Base-by-base conservation (phyloP, 257 asterid species). In the Forsythia viridissima region DNA sequence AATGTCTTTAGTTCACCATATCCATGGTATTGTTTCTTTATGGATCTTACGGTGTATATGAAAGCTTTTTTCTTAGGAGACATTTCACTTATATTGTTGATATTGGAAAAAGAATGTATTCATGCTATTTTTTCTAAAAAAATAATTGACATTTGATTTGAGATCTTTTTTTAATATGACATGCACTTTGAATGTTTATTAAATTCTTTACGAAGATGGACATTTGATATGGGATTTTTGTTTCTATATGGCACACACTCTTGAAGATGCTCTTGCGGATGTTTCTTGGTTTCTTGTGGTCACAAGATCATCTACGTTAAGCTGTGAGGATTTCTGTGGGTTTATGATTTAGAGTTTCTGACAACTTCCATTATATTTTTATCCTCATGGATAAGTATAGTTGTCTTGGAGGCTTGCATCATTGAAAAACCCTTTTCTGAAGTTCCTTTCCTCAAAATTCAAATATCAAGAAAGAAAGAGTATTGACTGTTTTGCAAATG, bases 271-370 rank as follows among this genome's bases (percentile, higher is more conserved):
- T 3, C 42, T 42, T 71, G 57, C 0, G 8, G 57, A 44, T 43
- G 41, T 44, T 20, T 72, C 41, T 0, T 44, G 76, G 59, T 43
- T 44, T 43, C 5, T 44, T 21, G 39, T 78, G 89, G 86, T 93
- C 61, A 84, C 85, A 30, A 96, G 94, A 68, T 97, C 92, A 81
- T 92, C 39, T 72, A 34, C 5, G 76, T 34, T 42, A 72, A 24
- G 39, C 76, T 71, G 24, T 44, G 20, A 43, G 61, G 41, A 21
- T 44, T 71, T 72, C 20, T 72, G 18, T 36, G 69, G 36, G 69
- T 20, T 21, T 61, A 61, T 20, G 69, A 38, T 61, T 61, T 61
- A 21, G 38, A 61, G 18, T 21, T 59, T 59, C 16, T 4, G 38
- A 10, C 21, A 5, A 21, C 2, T 61, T 61, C 38, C 36, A 8